Conservation (phyloP, 345 rosid species). For the Sonneratia caseolaris region DNA sequence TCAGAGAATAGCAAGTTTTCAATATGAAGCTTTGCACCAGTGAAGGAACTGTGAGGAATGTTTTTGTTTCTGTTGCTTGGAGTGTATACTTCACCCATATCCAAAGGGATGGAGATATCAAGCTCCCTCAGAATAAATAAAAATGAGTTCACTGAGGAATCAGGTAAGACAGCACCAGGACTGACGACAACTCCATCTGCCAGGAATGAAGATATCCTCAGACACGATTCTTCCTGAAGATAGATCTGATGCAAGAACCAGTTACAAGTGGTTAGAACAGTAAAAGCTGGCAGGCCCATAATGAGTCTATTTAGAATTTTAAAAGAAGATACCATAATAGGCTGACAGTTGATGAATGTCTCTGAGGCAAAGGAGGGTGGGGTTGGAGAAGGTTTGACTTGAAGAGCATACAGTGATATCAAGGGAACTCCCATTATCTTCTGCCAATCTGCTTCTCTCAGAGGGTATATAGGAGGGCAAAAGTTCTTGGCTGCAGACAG, state of each 20-base stretch:
- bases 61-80: slow-evolving; percentile 20
- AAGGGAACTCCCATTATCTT: slow-evolving; percentile 51
- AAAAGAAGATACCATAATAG: slow-evolving; percentile 59
- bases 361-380: slow-evolving; percentile 77
- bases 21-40: slow-evolving; percentile 88
- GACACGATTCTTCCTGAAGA: slow-evolving; percentile 95
- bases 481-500: slow-evolving; percentile 52
- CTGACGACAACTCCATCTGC: slow-evolving; percentile 91
- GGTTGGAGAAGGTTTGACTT: slow-evolving; percentile 80
- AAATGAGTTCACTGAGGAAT: slow-evolving; percentile 67
- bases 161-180: slow-evolving; percentile 68
- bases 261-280: slow-evolving; percentile 10
- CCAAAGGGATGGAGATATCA: slow-evolving; percentile 67
- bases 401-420: slow-evolving; percentile 74
- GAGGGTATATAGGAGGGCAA: slow-evolving; percentile 85
- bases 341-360: slow-evolving; percentile 83
- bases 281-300: background rate
- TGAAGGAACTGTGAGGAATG: slow-evolving; percentile 35
- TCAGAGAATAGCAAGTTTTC: slow-evolving; percentile 70
- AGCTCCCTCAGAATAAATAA: slow-evolving; percentile 57
- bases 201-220: slow-evolving; percentile 86
- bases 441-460: slow-evolving; percentile 65
- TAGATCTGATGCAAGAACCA: slow-evolving; percentile 46
- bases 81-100: slow-evolving; percentile 31
- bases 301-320: background rate